Conservation (phyloP, 1,284 basidiomycete genomes). For the Volvariella volvacea region DNA sequence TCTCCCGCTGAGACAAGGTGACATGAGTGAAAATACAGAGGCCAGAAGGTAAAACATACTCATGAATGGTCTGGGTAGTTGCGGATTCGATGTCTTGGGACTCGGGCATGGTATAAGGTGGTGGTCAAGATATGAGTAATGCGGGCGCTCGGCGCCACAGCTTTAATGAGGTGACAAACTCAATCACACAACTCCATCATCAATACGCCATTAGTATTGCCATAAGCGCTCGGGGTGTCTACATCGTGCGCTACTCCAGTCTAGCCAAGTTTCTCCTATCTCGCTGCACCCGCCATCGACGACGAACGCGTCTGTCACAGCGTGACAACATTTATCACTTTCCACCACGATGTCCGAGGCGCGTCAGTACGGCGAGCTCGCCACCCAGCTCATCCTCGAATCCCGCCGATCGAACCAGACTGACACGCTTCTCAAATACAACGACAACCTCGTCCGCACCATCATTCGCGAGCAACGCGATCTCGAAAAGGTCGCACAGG, state of each 20-base stretch:
- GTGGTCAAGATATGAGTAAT: too few relatives aligned
- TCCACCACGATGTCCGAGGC: conserved; percentile 28
- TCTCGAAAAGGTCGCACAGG: conserved; percentile 60
- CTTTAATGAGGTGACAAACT: too few relatives aligned
- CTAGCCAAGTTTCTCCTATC: too few relatives aligned
- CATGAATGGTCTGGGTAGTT: conserved; percentile 34
- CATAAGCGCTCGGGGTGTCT: too few relatives aligned
- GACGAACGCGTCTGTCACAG: conserved; percentile 3
- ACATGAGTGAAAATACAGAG: not conserved
- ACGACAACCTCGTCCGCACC: conserved; percentile 79
- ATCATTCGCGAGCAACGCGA: conserved; percentile 90
- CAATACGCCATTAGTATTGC: too few relatives aligned
- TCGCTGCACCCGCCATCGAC: too few relatives aligned
- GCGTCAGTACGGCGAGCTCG: conserved; percentile 76
- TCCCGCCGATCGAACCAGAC: conserved; percentile 79
- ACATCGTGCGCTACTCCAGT: not conserved
- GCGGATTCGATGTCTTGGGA: conserved; percentile 46
- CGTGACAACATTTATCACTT: not conserved
- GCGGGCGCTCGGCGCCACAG: too few relatives aligned
- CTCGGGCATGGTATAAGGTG: conserved; percentile 14
- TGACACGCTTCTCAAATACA: conserved; percentile 87
- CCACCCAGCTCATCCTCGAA: conserved; percentile 82
- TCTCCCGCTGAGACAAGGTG: conserved; percentile 5
- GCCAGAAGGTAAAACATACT: conserved; percentile 24
- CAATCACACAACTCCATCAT: too few relatives aligned